Conservation (phyloP, 371 early-diverging fungal species). For the Apophysomyces sp. region DNA sequence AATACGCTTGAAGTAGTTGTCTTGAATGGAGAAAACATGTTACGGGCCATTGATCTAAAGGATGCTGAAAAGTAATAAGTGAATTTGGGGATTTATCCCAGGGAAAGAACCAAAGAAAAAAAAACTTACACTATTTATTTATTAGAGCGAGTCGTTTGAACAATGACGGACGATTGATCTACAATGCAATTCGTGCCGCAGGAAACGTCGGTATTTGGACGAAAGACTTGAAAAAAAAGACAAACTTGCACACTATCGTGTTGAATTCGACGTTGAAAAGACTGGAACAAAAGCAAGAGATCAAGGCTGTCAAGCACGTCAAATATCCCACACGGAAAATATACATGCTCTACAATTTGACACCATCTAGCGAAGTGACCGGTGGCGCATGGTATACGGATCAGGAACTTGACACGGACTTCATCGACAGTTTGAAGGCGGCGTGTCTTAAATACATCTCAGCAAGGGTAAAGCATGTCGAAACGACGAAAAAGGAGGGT, state of each 20-base stretch:
- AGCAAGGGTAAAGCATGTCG: slow-evolving; percentile 49
- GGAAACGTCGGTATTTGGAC: slow-evolving; percentile 92
- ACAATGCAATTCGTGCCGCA: slow-evolving; percentile 78
- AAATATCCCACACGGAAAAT: slow-evolving; percentile 91
- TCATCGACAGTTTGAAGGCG: slow-evolving; percentile 82
- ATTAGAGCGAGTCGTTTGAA: slow-evolving; percentile 45
- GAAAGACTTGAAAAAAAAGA: slow-evolving; percentile 83
- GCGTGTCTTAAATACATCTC: slow-evolving; percentile 78
- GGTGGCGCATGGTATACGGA: slow-evolving; percentile 99
- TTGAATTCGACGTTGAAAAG: slow-evolving; percentile 80
- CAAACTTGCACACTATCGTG: slow-evolving; percentile 82
- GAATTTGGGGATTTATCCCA: slow-evolving; percentile 40
- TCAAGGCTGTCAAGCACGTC: slow-evolving; percentile 93
- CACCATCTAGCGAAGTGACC: slow-evolving; percentile 92
- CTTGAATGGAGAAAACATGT: slow-evolving; percentile 41
- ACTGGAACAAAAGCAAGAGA: slow-evolving; percentile 82
- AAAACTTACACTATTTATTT: neutral
- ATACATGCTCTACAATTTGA: slow-evolving; percentile 91
- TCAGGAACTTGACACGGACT: slow-evolving; percentile 93
- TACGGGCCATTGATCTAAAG: slow-evolving; percentile 35
- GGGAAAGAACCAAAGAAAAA: slow-evolving; percentile 17
- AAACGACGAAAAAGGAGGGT: neutral
- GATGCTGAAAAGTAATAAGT: slow-evolving; percentile 45
- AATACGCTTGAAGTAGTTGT: slow-evolving; percentile 29
- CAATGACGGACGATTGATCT: slow-evolving; percentile 64